phyloP scores from a whole-genome alignment of 768 basidiomycete species.

The Russula emetica region DNA sequence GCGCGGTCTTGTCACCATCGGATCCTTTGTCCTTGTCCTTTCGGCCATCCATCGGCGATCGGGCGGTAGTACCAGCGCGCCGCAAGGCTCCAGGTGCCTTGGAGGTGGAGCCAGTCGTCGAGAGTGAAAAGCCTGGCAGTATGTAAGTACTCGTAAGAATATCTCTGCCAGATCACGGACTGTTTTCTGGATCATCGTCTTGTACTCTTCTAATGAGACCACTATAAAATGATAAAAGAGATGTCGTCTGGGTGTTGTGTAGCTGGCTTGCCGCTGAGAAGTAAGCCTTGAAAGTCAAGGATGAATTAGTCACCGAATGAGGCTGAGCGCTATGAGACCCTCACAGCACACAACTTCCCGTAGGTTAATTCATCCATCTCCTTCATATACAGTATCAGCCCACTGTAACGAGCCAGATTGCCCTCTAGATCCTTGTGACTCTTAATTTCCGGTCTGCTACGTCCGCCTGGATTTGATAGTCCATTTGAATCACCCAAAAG shows the following conservation, averaged over 20 bases:
- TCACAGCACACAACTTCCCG: constrained; percentile 82
- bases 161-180: not conserved
- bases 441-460: constrained; percentile 46
- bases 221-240: constrained; percentile 56
- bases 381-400: constrained; percentile 86
- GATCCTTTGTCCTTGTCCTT: constrained; percentile 51
- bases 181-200: constrained; percentile 63
- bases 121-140: constrained; percentile 28
- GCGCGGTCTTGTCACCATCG: constrained; percentile 60
- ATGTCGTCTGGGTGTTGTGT: constrained; percentile 76
- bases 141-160: not conserved
- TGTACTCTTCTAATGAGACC: constrained; percentile 63
- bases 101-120: constrained; percentile 41
- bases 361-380: constrained; percentile 94
- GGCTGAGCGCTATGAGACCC: constrained; percentile 31
- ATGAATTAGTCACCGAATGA: not conserved
- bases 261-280: constrained; percentile 82
- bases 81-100: constrained; percentile 59
- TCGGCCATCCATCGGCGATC: constrained; percentile 60
- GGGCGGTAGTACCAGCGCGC: constrained; percentile 81
- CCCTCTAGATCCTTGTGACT: constrained; percentile 73
- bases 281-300: constrained; percentile 58
- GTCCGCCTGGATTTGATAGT: constrained; percentile 41
- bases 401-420: constrained; percentile 84
- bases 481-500: constrained; percentile 63